Percentiles rank a stretch among this genome's conserved stretches.
Conservation (phyloP, 2,329 filamentous ascomycete genomes). For the Pestalotiopsis sp. region DNA sequence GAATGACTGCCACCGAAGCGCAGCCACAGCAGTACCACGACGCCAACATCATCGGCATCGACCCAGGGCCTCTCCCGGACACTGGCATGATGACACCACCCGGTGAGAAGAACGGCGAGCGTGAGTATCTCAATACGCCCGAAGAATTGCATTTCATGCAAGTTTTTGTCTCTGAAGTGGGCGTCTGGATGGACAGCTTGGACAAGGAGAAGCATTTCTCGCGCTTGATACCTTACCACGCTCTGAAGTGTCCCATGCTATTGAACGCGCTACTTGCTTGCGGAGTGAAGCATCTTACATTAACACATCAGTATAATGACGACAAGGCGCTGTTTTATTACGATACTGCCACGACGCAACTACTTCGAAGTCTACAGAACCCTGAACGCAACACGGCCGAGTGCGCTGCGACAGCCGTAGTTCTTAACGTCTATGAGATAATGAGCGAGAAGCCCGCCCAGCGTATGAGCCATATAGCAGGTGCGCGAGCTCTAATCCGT, state of each 20-base stretch:
- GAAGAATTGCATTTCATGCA: conserved; percentile 91
- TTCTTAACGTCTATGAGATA: conserved; percentile 89
- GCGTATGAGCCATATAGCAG: conserved; percentile 87
- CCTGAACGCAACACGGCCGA: conserved; percentile 81
- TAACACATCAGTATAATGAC: conserved; percentile 67
- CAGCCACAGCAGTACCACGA: conserved; percentile 26
- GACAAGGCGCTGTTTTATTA: conserved; percentile 84
- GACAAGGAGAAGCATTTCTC: conserved; percentile 87
- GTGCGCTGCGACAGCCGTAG: conserved; percentile 84
- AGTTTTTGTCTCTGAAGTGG: conserved; percentile 88
- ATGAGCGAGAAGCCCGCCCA: conserved; percentile 81
- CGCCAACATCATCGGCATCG: conserved; percentile 24
- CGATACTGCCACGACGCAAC: conserved; percentile 77
- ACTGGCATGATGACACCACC: conserved; percentile 43
- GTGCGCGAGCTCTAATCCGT: conserved; percentile 81
- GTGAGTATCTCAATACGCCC: conserved; percentile 69
- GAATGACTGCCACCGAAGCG: conserved; percentile 35
- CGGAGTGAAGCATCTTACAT: conserved; percentile 77
- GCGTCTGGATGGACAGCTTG: conserved; percentile 92
- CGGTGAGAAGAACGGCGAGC: conserved; percentile 40
- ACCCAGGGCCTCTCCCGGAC: conserved; percentile 22
- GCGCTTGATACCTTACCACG: conserved; percentile 78
- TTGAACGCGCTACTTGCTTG: conserved; percentile 88
- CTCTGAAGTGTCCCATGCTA: conserved; percentile 82
- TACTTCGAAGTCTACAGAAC: conserved; percentile 78